A percentile compares a stretch with the other conserved stretches of the same genome.
These are phyloP conservation scores for Trichoderma sp. DNA, from an alignment of 2,329 filamentous ascomycete genomes.

Conservation along the genomic window DNA sequence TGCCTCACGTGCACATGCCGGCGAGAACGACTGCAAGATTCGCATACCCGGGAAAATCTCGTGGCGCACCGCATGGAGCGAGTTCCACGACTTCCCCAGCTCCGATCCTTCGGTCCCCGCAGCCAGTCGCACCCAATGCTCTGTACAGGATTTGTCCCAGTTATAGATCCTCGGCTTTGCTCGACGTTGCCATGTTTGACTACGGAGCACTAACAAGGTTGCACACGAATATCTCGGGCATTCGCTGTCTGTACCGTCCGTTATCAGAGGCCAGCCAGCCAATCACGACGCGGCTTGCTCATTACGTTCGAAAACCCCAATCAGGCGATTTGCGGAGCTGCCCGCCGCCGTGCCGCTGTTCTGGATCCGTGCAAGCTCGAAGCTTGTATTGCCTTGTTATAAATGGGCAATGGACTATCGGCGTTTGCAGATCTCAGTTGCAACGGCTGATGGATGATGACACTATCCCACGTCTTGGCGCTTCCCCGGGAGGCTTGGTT, in stretches of 20 bases:
- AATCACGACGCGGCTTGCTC: slow-evolving; percentile 23
- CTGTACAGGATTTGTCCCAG: neutral
- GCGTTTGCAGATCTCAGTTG: neutral
- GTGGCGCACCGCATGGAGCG: neutral
- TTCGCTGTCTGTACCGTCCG: neutral
- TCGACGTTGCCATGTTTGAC: slow-evolving; percentile 3
- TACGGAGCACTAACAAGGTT: neutral
- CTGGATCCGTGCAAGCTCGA: neutral
- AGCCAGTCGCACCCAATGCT: neutral
- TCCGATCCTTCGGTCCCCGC: neutral
- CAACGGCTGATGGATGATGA: neutral
- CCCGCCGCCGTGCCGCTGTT: neutral
- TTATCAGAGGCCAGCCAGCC: slow-evolving; percentile 19
- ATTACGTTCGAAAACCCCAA: slow-evolving; percentile 26
- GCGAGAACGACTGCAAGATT: neutral
- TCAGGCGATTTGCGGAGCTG: slow-evolving; percentile 25
- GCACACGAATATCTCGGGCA: slow-evolving; percentile 13
- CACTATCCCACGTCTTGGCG: neutral
- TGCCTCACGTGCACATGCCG: slow-evolving; percentile 13
- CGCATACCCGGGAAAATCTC: slow-evolving; percentile 13
- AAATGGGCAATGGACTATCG: neutral
- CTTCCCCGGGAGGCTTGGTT: neutral
- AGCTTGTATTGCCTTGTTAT: neutral
- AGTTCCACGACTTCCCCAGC: neutral
- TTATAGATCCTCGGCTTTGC: slow-evolving; percentile 5